These are phyloP conservation scores for Elsinoe fawcettii DNA, from an alignment of 2,329 filamentous ascomycete species.

Conservation along the genomic window DNA sequence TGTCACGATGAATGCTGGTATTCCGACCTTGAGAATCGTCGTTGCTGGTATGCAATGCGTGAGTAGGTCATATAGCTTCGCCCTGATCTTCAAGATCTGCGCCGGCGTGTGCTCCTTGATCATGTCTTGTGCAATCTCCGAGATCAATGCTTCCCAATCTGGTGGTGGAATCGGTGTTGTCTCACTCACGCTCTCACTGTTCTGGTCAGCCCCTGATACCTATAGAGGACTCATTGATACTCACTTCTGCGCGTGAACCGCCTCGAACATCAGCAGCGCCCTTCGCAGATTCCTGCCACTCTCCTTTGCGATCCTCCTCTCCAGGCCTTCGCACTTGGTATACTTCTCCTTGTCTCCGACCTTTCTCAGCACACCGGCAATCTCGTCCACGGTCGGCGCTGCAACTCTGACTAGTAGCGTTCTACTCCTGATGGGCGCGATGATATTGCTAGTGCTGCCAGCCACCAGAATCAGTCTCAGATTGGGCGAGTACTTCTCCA, in stretches of 20 bases:
- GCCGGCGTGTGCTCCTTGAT: constrained; percentile 87
- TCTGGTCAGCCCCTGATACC: constrained; percentile 27
- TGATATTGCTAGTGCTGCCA: constrained; percentile 96
- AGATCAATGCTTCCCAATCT: constrained; percentile 91
- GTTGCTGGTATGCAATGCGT: constrained; percentile 96
- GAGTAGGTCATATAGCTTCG: constrained; percentile 92
- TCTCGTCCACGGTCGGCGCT: constrained; percentile 78
- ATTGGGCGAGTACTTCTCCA: constrained; percentile 99
- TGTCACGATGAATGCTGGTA: background rate
- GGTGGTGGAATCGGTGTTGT: constrained; percentile 85
- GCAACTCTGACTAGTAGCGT: constrained; percentile 87
- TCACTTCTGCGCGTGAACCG: constrained; percentile 94
- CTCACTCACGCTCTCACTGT: constrained; percentile 81
- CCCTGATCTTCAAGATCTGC: constrained; percentile 76
- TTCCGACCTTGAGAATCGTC: constrained; percentile 68
- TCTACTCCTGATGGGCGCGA: constrained; percentile 90
- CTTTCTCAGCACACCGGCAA: constrained; percentile 62
- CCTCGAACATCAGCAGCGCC: constrained; percentile 93
- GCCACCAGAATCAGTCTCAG: constrained; percentile 83
- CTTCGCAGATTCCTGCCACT: constrained; percentile 84
- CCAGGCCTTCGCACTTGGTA: constrained; percentile 65
- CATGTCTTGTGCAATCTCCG: constrained; percentile 85
- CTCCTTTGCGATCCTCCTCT: constrained; percentile 78
- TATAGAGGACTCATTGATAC: constrained; percentile 25
- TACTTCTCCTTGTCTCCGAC: constrained; percentile 77